Base-by-base conservation (phyloP, 1,284 basidiomycete species). In the Omphalotus olearius region DNA sequence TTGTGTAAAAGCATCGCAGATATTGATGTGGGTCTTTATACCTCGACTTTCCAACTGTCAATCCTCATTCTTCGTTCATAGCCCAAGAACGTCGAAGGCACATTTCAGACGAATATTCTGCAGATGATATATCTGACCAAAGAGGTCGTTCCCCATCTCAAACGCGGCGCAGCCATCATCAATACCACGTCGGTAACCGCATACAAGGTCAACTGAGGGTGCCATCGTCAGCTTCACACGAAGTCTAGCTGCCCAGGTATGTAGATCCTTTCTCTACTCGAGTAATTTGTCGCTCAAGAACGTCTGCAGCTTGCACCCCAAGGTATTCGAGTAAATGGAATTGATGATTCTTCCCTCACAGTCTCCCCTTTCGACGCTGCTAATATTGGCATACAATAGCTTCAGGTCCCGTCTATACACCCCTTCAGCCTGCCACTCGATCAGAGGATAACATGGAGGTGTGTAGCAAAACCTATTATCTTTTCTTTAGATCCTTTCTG, bases 131-230 rank as follows among this genome's bases (percentile, higher is more conserved):
- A 76, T 65, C 65, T 78, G 50, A 67, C 68, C 56, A 79, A 80
- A 64, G 70, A 69, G 35, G 61, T 73, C 7, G 53, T 76, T 17
- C 70, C 71, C 0, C 63, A 72, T 53, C 50, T 59, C 41, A 49
- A 53, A 25, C 71, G 75, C 62, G 71, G 71, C 17, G 57, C 61
- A 35, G 65, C 70, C 18, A 80, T 82, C 61, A 72, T 76, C 60
- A 83, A 83, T 65, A 79, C 80, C 6, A 74, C 79, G 5, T 80
- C 76, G 9, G 82, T 87, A 25, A 81, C 80, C 0, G 80, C 81
- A 2, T 82, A 81, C 67, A 74, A 76, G 57, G 65, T 49, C 57
- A 6, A 59, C 57, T 3, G 57, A 59, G 42, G 56, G 56, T 20
- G 56, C 53, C 17, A 51, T 57, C 17, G 46, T 57, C 17, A 40